Percentiles rank a stretch among this genome's conserved stretches.
Evolutionary conservation across 352 stramenopile species (phyloP).

Genomic region (Globisporangium polare): DNA sequence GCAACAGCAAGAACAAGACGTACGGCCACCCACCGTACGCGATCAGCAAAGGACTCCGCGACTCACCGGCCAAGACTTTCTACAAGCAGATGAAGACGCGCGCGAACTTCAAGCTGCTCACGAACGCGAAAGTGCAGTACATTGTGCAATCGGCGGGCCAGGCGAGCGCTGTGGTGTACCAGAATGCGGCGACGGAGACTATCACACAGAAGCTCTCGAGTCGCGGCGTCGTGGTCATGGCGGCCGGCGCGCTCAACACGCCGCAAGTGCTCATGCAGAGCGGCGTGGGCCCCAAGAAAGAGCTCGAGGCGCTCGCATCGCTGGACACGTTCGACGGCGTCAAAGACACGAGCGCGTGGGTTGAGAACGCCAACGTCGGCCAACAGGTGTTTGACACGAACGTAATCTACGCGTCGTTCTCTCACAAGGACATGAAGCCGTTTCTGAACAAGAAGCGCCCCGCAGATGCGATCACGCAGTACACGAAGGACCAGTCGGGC

Average conservation of each 20-base stretch:
- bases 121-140: constrained; percentile 40
- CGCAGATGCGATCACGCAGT: constrained; percentile 17
- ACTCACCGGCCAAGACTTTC: constrained; percentile 53
- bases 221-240: constrained; percentile 64
- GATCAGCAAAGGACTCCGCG: constrained; percentile 43
- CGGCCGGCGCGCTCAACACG: constrained; percentile 63
- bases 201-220: constrained; percentile 23
- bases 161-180: constrained; percentile 49
- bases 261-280: constrained; percentile 81
- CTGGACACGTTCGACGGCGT: constrained; percentile 10
- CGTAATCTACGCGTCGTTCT: constrained; percentile 21
- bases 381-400: constrained; percentile 20
- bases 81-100: constrained; percentile 36
- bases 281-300: constrained; percentile 56
- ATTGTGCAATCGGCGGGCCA: constrained; percentile 41
- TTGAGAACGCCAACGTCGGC: constrained; percentile 16
- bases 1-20: constrained; percentile 48
- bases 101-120: constrained; percentile 43
- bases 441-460: constrained; percentile 20
- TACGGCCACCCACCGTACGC: constrained; percentile 47
- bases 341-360: constrained; percentile 19
- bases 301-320: constrained; percentile 39
- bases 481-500: constrained; percentile 19
- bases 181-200: constrained; percentile 11
- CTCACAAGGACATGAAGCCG: constrained; percentile 15